Evolutionary conservation across 1,139 yeast genomes (phyloP).

Genomic region (Suhomyces maxii): DNA sequence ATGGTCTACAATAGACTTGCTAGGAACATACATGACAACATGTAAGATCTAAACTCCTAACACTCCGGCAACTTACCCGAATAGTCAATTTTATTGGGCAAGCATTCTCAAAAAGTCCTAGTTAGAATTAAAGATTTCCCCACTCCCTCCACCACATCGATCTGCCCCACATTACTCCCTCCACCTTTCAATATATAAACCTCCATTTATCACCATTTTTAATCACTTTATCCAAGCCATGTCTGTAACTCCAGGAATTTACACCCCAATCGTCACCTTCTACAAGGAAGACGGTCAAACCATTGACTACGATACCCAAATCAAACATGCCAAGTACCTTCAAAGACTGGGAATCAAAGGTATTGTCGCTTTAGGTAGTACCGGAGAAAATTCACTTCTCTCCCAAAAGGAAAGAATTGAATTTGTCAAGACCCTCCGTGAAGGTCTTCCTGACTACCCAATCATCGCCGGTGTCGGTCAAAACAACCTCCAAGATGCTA

Average conservation of each 20-base stretch:
- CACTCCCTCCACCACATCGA: conserved; percentile 3
- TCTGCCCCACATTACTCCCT: conserved; percentile 3
- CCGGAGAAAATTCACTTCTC: conserved; percentile 50
- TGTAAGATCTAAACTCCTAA: too few species aligned
- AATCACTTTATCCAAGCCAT: background rate
- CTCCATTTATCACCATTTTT: background rate
- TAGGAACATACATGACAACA: too few species aligned
- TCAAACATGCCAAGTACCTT: conserved; percentile 34
- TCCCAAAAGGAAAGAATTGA: conserved; percentile 41
- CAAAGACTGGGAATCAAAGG: conserved; percentile 33
- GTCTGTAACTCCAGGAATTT: conserved; percentile 19
- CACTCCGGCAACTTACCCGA: too few species aligned
- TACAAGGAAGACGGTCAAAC: conserved; percentile 30
- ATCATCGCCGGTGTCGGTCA: conserved; percentile 49
- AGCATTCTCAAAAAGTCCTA: too few species aligned
- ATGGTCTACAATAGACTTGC: too few species aligned
- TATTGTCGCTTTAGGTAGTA: conserved; percentile 36
- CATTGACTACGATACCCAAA: conserved; percentile 34
- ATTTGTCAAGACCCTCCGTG: conserved; percentile 31
- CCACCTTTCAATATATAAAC: conserved; percentile 4
- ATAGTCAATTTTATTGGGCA: too few species aligned
- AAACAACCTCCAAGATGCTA: conserved; percentile 39
- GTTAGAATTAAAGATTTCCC: too few species aligned
- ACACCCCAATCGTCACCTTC: conserved; percentile 42
- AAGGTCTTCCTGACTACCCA: conserved; percentile 38